Evolutionary conservation across 345 rosid genomes (phyloP).

Genomic region (Luvunga scandens): DNA sequence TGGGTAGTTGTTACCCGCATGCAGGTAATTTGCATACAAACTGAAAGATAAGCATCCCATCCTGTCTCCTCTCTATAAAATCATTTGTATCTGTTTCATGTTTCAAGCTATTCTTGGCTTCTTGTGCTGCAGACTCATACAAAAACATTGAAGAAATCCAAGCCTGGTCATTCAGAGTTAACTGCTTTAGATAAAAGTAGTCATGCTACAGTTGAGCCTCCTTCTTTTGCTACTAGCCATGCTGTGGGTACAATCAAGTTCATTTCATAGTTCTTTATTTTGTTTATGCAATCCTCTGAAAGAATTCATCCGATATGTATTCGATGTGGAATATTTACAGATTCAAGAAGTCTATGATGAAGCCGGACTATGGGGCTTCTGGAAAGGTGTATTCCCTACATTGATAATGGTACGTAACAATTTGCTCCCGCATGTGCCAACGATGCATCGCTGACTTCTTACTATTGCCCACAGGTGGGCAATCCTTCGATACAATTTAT

Average conservation of each 20-base stretch:
- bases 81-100: neutral
- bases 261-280: neutral
- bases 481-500: conserved; percentile 97
- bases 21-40: conserved; percentile 61
- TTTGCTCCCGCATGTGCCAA: conserved; percentile 26
- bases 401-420: conserved; percentile 78
- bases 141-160: conserved; percentile 47
- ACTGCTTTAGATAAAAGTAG: conserved; percentile 40
- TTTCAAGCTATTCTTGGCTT: conserved; percentile 15
- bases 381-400: conserved; percentile 95
- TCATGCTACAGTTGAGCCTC: conserved; percentile 51
- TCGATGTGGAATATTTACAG: conserved; percentile 38
- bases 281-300: neutral
- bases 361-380: conserved; percentile 86
- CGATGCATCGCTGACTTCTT: conserved; percentile 28
- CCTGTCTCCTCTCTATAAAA: neutral
- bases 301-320: conserved; percentile 9
- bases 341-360: conserved; percentile 81
- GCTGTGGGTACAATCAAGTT: conserved; percentile 46
- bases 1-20: conserved; percentile 97
- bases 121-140: conserved; percentile 71
- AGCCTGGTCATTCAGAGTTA: conserved; percentile 19
- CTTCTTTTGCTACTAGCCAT: conserved; percentile 65
- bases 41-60: neutral
- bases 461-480: conserved; percentile 62